A percentile compares a stretch with the other conserved stretches of the same genome.
phyloP scores from a whole-genome alignment of 305 asterid species.

The Fraxinus dipetala region DNA sequence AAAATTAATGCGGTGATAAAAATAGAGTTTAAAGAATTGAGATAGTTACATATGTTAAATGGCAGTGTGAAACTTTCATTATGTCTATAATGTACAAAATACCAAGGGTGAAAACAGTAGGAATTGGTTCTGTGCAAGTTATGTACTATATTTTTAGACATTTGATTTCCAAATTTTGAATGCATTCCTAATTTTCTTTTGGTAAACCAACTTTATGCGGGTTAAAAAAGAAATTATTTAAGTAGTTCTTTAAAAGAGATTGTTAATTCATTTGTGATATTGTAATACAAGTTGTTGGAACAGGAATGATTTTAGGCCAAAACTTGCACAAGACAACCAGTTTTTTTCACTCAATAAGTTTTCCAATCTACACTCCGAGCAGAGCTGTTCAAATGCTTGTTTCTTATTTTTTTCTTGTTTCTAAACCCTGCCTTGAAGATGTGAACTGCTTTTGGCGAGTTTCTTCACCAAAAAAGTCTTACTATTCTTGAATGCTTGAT shows the following conservation, averaged over 20 bases:
- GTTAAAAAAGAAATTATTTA: neutral
- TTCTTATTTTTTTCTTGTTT: neutral
- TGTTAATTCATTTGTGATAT: neutral
- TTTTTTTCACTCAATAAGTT: neutral
- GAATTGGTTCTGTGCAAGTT: neutral
- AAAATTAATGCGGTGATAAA: neutral
- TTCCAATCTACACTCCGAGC: neutral
- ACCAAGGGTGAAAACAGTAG: neutral
- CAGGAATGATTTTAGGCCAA: neutral
- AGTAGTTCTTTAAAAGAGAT: neutral
- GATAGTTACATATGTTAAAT: neutral
- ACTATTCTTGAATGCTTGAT: neutral
- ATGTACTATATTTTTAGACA: neutral
- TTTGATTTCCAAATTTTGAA: neutral
- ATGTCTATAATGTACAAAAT: neutral
- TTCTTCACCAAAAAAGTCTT: neutral
- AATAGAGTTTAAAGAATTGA: neutral
- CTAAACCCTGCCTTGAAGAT: neutral
- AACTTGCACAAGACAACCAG: neutral
- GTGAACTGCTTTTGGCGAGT: neutral
- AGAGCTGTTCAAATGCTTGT: neutral
- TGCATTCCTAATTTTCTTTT: neutral
- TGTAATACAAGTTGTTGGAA: neutral
- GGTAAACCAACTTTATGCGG: neutral
- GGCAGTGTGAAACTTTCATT: neutral